Percentiles rank a stretch among this genome's conserved stretches.
phyloP scores from a whole-genome alignment of 1,284 basidiomycete species.

The Leccinum huronense region DNA sequence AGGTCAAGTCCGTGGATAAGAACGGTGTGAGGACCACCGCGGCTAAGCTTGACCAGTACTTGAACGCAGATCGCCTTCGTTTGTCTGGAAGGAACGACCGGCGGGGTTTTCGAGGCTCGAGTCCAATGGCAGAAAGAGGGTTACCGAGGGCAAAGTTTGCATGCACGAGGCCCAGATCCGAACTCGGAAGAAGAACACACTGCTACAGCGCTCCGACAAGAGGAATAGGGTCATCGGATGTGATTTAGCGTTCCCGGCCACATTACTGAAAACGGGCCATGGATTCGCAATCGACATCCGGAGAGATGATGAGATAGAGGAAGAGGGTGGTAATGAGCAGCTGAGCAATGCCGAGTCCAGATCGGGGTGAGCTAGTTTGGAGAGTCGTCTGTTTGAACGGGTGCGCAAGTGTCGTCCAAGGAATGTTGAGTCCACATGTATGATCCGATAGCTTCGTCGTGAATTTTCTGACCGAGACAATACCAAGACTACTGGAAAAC shows the following conservation, averaged over 20 bases:
- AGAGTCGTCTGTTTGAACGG: conserved; percentile 15
- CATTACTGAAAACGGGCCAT: too few relatives aligned
- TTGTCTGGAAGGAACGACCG: background rate
- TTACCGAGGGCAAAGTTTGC: conserved; percentile 3
- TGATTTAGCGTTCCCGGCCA: too few relatives aligned
- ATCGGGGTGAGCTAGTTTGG: conserved; percentile 18
- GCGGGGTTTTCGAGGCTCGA: background rate
- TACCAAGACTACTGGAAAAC: conserved; percentile 8
- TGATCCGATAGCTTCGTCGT: conserved; percentile 10
- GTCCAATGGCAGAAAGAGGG: conserved; percentile 1
- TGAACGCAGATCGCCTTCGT: background rate
- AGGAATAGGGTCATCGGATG: too few relatives aligned
- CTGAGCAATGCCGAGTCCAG: conserved; percentile 14
- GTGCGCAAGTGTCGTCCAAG: conserved; percentile 17
- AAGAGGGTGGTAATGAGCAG: background rate
- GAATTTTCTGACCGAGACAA: conserved; percentile 19
- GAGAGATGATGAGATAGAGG: conserved; percentile 6
- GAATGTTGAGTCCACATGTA: conserved; percentile 13
- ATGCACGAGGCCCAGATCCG: conserved; percentile 17
- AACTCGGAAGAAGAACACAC: conserved; percentile 17
- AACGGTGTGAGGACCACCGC: conserved; percentile 4
- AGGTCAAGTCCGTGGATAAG: background rate
- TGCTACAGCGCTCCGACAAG: conserved; percentile 15
- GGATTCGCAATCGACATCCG: conserved; percentile 4
- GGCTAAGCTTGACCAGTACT: background rate